These are phyloP conservation scores for Exophiala sp. DNA, from an alignment of 2,329 filamentous ascomycete genomes.

Conservation along the genomic window DNA sequence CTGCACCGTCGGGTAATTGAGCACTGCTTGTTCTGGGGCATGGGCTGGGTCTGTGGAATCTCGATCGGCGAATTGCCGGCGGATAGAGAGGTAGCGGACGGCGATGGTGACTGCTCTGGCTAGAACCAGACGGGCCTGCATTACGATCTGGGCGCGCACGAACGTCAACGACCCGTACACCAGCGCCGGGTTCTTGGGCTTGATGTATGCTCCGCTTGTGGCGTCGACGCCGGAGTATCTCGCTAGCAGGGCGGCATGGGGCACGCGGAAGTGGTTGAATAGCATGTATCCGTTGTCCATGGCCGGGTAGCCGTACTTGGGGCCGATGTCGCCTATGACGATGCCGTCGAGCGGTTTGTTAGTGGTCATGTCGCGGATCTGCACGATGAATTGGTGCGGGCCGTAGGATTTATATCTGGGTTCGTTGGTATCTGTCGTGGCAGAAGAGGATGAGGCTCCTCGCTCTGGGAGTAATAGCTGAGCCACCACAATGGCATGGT, in stretches of 20 bases:
- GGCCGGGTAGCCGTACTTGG: slow-evolving; percentile 50
- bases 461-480: slow-evolving; percentile 44
- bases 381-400: slow-evolving; percentile 49
- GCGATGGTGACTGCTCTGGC: slow-evolving; percentile 50
- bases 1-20: slow-evolving; percentile 52
- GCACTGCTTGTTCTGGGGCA: slow-evolving; percentile 42
- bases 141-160: slow-evolving; percentile 39
- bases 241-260: slow-evolving; percentile 46
- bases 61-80: slow-evolving; percentile 47
- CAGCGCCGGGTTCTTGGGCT: slow-evolving; percentile 45
- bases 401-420: slow-evolving; percentile 41
- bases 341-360: slow-evolving; percentile 45
- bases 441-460: slow-evolving; percentile 20
- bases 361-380: slow-evolving; percentile 46
- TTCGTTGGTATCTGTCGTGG: not conserved
- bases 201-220: slow-evolving; percentile 42
- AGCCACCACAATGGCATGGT: slow-evolving; percentile 51
- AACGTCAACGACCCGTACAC: slow-evolving; percentile 49
- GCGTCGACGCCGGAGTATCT: slow-evolving; percentile 46
- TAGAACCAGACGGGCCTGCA: slow-evolving; percentile 47
- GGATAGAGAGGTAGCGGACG: slow-evolving; percentile 46
- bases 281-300: slow-evolving; percentile 53
- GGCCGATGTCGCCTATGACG: slow-evolving; percentile 50
- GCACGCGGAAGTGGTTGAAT: slow-evolving; percentile 44
- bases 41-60: slow-evolving; percentile 36